These are phyloP conservation scores for Pinus taeda DNA, from an alignment of 75 land plant species.

Conservation along the genomic window DNA sequence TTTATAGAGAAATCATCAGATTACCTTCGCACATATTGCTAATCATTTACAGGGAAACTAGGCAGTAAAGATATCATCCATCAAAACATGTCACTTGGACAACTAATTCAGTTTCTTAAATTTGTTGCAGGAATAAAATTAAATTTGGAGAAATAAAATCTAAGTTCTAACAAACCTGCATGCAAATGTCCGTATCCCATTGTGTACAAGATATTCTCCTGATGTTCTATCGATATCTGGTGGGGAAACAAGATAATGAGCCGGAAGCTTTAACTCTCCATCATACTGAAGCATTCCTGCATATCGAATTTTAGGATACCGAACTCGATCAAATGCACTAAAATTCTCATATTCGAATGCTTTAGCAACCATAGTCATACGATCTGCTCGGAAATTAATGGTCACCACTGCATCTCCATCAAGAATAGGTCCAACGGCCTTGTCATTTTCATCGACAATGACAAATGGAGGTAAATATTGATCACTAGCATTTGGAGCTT, in stretches of 20 bases:
- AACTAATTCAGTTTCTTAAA: no score
- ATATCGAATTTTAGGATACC: constrained; percentile 83
- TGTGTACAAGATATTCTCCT: constrained; percentile 90
- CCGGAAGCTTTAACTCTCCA: constrained; percentile 95
- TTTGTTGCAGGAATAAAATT: no score
- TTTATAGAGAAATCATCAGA: no score
- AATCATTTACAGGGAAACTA: no score
- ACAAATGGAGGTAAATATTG: constrained; percentile 96
- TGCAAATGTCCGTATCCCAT: constrained; percentile 90
- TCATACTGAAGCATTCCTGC: constrained; percentile 99
- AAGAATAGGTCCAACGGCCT: constrained; percentile 89
- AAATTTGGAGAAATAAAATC: no score
- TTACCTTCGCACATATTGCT: no score
- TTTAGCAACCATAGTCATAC: constrained; percentile 97
- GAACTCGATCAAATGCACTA: constrained; percentile 87
- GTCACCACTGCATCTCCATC: constrained; percentile 99
- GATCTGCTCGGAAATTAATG: constrained; percentile 95
- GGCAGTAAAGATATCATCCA: no score
- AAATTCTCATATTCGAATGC: constrained; percentile 87
- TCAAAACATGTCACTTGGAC: no score
- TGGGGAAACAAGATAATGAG: constrained; percentile 80
- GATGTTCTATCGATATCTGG: constrained; percentile 98
- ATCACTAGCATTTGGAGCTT: constrained; percentile 64
- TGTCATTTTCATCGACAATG: constrained; percentile 83
- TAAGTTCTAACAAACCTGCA: constrained; percentile 67